Conservation (phyloP, 2,329 filamentous ascomycete species). For the Endothia cerciana region DNA sequence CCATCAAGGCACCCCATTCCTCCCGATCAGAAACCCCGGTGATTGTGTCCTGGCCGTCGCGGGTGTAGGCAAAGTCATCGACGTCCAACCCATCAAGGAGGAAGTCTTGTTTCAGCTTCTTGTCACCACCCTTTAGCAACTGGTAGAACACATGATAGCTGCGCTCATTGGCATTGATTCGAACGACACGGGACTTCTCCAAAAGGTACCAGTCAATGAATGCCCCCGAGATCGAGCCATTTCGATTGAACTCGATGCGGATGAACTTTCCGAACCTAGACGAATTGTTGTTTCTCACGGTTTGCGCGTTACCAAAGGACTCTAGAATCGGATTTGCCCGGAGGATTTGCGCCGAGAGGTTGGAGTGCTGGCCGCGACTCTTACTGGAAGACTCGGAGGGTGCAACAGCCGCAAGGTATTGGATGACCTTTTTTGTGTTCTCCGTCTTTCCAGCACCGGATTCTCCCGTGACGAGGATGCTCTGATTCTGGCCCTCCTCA, state of each 20-base stretch:
- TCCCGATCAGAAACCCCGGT: conserved; percentile 85
- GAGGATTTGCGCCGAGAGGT: conserved; percentile 93
- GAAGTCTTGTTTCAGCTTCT: conserved; percentile 73
- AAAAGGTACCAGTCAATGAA: conserved; percentile 99
- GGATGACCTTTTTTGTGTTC: conserved; percentile 99
- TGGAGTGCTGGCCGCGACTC: conserved; percentile 69
- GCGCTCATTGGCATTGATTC: conserved; percentile 82
- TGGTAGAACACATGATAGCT: conserved; percentile 99
- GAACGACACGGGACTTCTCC: conserved; percentile 96
- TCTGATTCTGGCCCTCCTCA: conserved; percentile 94
- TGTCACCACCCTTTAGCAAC: conserved; percentile 81
- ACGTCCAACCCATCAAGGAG: conserved; percentile 75
- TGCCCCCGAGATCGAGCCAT: conserved; percentile 89
- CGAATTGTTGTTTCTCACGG: conserved; percentile 96
- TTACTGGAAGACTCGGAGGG: conserved; percentile 74
- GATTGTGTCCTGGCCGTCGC: conserved; percentile 89
- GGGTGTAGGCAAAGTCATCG: conserved; percentile 89
- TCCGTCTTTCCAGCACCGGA: conserved; percentile 98
- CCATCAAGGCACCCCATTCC: conserved; percentile 88
- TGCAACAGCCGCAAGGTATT: conserved; percentile 94
- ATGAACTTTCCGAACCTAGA: conserved; percentile 99
- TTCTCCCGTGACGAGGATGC: conserved; percentile 96
- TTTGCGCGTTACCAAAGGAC: conserved; percentile 97
- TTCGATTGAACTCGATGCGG: conserved; percentile 87
- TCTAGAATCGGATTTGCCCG: conserved; percentile 96